These are phyloP conservation scores for Piromyces finnis DNA, from an alignment of 192 early-diverging fungal genomes.

Conservation along the genomic window DNA sequence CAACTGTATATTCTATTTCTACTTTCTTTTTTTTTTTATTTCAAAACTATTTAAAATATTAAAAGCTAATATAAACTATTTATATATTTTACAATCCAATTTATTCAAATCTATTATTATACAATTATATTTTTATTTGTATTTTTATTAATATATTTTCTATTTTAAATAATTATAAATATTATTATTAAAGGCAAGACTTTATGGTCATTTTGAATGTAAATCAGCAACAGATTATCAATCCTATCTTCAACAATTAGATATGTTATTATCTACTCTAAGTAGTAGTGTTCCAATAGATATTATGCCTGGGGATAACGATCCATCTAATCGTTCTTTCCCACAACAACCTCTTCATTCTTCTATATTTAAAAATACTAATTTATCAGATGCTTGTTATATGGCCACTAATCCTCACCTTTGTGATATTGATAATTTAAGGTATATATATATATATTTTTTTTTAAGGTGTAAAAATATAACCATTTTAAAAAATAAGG, in stretches of 20 bases:
- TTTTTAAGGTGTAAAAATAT: too few species aligned
- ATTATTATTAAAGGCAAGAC: not conserved
- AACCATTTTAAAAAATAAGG: too few species aligned
- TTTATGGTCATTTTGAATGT: not conserved
- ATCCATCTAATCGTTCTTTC: conserved; percentile 57
- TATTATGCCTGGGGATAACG: conserved; percentile 62
- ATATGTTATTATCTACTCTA: conserved; percentile 45
- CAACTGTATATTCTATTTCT: too few species aligned
- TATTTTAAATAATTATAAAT: not conserved
- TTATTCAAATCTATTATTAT: too few species aligned
- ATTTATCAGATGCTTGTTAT: conserved; percentile 38
- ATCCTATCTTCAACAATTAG: conserved; percentile 30
- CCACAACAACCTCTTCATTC: conserved; percentile 76
- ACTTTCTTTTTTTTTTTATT: too few species aligned
- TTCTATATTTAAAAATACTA: conserved; percentile 45
- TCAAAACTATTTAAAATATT: too few species aligned
- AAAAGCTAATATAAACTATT: too few species aligned
- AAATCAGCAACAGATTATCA: conserved; percentile 7
- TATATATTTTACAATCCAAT: too few species aligned
- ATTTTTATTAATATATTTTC: not conserved
- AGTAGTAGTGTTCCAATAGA: conserved; percentile 41
- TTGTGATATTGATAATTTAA: conserved; percentile 40
- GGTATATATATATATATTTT: too few species aligned
- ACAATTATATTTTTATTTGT: not conserved
- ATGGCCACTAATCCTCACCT: conserved; percentile 67